These are phyloP conservation scores for Fomes fomentarius DNA, from an alignment of 1,284 basidiomycete genomes.

Conservation along the genomic window DNA sequence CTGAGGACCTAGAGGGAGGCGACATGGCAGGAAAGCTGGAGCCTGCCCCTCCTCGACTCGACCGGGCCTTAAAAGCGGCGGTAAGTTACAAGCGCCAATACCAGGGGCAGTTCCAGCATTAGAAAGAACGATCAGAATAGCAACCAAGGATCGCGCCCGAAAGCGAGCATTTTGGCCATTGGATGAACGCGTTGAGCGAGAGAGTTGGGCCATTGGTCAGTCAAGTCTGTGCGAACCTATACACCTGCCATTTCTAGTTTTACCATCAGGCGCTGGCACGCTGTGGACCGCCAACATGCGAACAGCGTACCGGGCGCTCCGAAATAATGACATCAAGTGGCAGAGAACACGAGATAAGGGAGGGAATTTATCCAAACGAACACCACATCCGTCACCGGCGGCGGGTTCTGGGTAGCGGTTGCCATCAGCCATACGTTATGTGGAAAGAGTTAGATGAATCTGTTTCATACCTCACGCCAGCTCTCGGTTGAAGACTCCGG, in stretches of 20 bases:
- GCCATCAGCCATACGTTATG: neutral
- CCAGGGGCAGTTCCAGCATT: neutral
- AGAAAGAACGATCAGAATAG: neutral
- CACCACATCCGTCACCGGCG: neutral
- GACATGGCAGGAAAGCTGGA: conserved; percentile 3
- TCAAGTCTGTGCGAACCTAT: neutral
- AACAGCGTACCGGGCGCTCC: neutral
- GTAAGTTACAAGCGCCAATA: neutral
- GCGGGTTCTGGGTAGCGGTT: neutral
- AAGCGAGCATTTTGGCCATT: conserved; percentile 9
- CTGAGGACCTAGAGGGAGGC: conserved; percentile 1
- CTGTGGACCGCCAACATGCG: neutral
- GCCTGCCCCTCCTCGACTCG: neutral
- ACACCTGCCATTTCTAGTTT: neutral
- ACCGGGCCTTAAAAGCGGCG: neutral
- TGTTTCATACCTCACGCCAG: neutral
- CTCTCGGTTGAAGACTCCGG: too few species aligned
- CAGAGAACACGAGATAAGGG: conserved; percentile 6
- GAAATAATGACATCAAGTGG: neutral
- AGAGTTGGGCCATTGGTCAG: conserved; percentile 11
- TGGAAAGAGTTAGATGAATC: too few species aligned
- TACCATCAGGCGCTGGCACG: neutral
- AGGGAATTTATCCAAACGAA: conserved; percentile 8
- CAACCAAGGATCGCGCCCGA: neutral
- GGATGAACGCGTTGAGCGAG: conserved; percentile 3